These are phyloP conservation scores for Tricholoma bakamatsutake DNA, from an alignment of 768 basidiomycete species.

Conservation along the genomic window DNA sequence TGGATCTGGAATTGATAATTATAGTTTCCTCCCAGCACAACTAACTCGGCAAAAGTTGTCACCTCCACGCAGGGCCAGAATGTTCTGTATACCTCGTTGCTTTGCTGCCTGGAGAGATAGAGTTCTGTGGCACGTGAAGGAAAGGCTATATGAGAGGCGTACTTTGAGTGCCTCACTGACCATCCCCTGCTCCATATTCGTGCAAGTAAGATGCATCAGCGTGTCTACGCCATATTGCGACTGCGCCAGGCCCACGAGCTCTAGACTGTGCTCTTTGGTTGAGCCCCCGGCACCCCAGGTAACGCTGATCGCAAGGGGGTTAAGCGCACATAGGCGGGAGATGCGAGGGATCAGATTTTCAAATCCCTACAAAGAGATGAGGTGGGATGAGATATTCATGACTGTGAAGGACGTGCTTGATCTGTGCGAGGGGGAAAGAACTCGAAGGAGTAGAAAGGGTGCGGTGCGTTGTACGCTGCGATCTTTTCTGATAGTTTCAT, in stretches of 20 bases:
- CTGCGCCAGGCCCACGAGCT: conserved; percentile 77
- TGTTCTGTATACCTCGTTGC: conserved; percentile 75
- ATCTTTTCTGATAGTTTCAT: conserved; percentile 82
- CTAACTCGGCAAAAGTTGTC: conserved; percentile 12
- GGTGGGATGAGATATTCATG: background rate
- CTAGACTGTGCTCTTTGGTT: conserved; percentile 82
- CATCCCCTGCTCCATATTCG: conserved; percentile 88
- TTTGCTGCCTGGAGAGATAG: conserved; percentile 57
- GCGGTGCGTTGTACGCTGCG: conserved; percentile 28
- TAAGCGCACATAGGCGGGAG: conserved; percentile 66
- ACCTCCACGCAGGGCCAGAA: conserved; percentile 93
- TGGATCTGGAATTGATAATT: conserved; percentile 53
- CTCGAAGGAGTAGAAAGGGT: conserved; percentile 91
- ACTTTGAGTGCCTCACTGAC: conserved; percentile 86
- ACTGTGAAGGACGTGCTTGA: conserved; percentile 42
- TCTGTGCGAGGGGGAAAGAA: conserved; percentile 97
- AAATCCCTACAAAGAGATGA: conserved; percentile 57
- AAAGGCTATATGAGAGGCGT: conserved; percentile 14
- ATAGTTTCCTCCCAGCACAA: background rate
- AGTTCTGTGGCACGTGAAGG: conserved; percentile 3
- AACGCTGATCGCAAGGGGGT: conserved; percentile 82
- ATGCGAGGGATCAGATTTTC: conserved; percentile 89
- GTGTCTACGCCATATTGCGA: conserved; percentile 75
- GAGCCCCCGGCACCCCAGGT: conserved; percentile 98
- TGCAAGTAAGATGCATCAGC: conserved; percentile 93